Evolutionary conservation across 2,329 filamentous ascomycete genomes (phyloP).

Genomic region (Teratosphaeria destructans): DNA sequence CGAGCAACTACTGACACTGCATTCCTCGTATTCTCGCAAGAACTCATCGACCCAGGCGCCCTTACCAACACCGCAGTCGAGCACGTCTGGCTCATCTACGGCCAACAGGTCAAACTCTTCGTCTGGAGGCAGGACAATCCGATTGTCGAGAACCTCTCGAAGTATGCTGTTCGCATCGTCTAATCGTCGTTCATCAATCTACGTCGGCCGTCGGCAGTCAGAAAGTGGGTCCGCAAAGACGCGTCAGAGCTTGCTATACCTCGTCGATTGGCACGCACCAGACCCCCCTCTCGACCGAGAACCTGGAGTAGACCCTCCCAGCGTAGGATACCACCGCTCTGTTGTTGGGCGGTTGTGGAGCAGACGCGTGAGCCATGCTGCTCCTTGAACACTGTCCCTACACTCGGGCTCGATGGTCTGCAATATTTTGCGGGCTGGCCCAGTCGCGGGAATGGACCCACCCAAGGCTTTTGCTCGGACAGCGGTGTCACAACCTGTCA

Average conservation of each 20-base stretch:
- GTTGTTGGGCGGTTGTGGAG: constrained; percentile 18
- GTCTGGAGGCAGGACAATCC: constrained; percentile 13
- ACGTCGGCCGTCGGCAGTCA: background rate
- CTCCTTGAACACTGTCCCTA: background rate
- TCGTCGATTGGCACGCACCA: constrained; percentile 26
- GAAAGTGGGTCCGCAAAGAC: background rate
- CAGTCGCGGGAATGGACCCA: background rate
- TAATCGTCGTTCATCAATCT: constrained; percentile 21
- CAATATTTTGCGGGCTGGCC: background rate
- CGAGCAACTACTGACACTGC: constrained; percentile 8
- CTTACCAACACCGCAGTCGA: constrained; percentile 26
- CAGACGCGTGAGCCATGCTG: background rate
- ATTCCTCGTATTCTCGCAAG: constrained; percentile 23
- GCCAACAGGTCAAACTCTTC: background rate
- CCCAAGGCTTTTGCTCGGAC: background rate
- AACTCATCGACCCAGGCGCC: constrained; percentile 25
- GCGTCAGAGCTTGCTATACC: constrained; percentile 8
- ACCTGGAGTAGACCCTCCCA: constrained; percentile 17
- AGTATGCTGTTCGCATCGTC: constrained; percentile 21
- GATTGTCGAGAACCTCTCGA: constrained; percentile 13
- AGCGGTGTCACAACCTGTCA: background rate
- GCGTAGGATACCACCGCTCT: constrained; percentile 5
- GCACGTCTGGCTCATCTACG: constrained; percentile 15
- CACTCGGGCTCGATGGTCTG: background rate
- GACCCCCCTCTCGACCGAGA: constrained; percentile 16